A percentile compares a stretch with the other conserved stretches of the same genome.
phyloP scores from a whole-genome alignment of 2,329 filamentous ascomycete genomes.

The Lizonia empirigonia region DNA sequence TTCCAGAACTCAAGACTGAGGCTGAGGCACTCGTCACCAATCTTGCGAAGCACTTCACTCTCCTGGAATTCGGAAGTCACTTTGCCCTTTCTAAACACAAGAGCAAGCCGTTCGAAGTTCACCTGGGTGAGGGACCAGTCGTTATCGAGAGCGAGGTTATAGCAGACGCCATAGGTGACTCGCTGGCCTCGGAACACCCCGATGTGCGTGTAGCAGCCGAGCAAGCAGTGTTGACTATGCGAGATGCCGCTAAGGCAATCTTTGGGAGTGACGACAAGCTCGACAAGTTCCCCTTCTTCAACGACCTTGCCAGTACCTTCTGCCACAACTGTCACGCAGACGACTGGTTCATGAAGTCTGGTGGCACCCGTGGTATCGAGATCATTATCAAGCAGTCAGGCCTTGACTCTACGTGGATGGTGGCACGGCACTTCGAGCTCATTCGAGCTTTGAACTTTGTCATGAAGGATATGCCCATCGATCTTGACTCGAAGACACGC shows the following conservation, averaged over 20 bases:
- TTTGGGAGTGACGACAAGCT: slow-evolving; percentile 76
- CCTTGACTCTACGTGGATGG: slow-evolving; percentile 82
- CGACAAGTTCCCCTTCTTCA: slow-evolving; percentile 81
- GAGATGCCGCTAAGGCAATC: slow-evolving; percentile 75
- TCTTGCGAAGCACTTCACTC: slow-evolving; percentile 85
- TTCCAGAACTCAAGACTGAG: slow-evolving; percentile 78
- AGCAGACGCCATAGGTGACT: slow-evolving; percentile 88
- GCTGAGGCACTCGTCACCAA: slow-evolving; percentile 78
- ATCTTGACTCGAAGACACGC: slow-evolving; percentile 88
- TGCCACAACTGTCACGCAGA: slow-evolving; percentile 96
- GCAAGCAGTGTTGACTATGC: slow-evolving; percentile 75
- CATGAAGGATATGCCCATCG: slow-evolving; percentile 96
- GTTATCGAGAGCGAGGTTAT: slow-evolving; percentile 86
- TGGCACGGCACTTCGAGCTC: slow-evolving; percentile 82
- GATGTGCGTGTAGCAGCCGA: slow-evolving; percentile 84
- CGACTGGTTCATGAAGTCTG: slow-evolving; percentile 98
- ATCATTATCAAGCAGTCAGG: slow-evolving; percentile 84
- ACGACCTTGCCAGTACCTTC: slow-evolving; percentile 79
- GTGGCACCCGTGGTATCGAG: slow-evolving; percentile 87
- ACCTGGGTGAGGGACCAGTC: slow-evolving; percentile 83
- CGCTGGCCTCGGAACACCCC: slow-evolving; percentile 80
- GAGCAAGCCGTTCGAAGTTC: slow-evolving; percentile 80
- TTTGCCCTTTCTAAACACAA: slow-evolving; percentile 79
- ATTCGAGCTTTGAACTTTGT: slow-evolving; percentile 93
- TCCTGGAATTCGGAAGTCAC: slow-evolving; percentile 87